Base-by-base conservation (phyloP, 768 basidiomycete genomes). In the Mycena sanguinolenta region DNA sequence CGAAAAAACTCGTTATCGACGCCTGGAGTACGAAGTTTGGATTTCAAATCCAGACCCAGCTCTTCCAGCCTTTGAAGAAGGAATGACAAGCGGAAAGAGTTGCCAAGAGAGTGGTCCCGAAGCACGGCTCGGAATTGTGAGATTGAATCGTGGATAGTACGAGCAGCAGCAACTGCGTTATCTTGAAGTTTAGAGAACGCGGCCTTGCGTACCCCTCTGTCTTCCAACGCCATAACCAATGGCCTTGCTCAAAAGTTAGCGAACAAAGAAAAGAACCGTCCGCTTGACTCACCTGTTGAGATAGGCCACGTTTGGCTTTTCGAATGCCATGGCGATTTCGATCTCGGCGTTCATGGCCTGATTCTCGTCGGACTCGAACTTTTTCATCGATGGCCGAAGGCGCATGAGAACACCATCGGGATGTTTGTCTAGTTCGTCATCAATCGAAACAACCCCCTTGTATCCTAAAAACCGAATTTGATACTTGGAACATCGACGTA, bases 391-490 rank as follows among this genome's bases (percentile, higher is more conserved):
- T 8, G 81, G 79, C 38, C 95, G 84, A 12, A 95, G 76, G 32
- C 91, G 85, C 91, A 96, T 92, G 21, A 85, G 86, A 58, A 91
- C 87, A 0, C 89, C 89, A 50, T 79, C 72, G 19, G 82, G 73
- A 21, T 80, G 72, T 55, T 81, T 80, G 57, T 86, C 80, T 3
- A 94, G 77, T 46, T 85, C 78, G 58, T 79, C 79, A 74, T 96
- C 94, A 14, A 95, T 85, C 5, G 82, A 85, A 0, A 96, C 92
- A 27, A 96, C 88, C 0, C 95, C 95, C 78, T 96, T 96, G 79
- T 85, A 94, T 23, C 93, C 95, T 53, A 95, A 77, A 77, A 95
- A 92, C 54, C 95, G 89, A 58, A 95, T 95, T 81, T 93, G 93
- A 42, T 65, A 49, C 61, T 75, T 39, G 6, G 23, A n/a, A 30